These are phyloP conservation scores for Aspergillus pseudotamarii DNA, from an alignment of 2,329 filamentous ascomycete genomes.

Conservation along the genomic window DNA sequence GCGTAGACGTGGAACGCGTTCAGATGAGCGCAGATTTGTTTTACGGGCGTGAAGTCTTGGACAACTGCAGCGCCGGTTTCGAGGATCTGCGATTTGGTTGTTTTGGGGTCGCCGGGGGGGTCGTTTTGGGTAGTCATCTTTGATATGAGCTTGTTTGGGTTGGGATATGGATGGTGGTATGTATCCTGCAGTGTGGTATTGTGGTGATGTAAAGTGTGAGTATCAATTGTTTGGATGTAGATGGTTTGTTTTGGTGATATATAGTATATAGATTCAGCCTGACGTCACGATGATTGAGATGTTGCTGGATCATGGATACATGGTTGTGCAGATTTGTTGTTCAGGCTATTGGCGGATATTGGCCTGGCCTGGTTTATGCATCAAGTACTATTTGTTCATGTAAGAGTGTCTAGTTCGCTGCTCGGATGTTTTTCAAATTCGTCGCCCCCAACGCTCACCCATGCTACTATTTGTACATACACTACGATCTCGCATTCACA, in stretches of 20 bases:
- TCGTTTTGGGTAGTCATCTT: conserved; percentile 8
- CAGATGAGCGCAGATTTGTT: conserved; percentile 77
- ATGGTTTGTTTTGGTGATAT: neutral
- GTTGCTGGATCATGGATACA: neutral
- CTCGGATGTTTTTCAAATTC: neutral
- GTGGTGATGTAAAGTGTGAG: no score
- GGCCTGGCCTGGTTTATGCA: no score
- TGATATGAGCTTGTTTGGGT: neutral
- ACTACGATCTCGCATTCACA: conserved; percentile 28
- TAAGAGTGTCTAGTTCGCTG: neutral
- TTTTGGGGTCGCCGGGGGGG: conserved; percentile 35
- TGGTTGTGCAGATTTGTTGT: neutral
- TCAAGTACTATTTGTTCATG: neutral
- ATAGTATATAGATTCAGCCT: conserved; percentile 18
- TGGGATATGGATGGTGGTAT: neutral
- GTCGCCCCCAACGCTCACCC: neutral
- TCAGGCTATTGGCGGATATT: neutral
- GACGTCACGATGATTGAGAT: conserved; percentile 34
- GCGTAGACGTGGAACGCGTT: conserved; percentile 87
- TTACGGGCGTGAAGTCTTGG: conserved; percentile 66
- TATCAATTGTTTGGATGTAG: no score
- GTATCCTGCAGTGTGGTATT: no score
- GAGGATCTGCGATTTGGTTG: conserved; percentile 40
- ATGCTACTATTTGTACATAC: neutral
- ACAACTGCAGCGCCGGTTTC: conserved; percentile 40